A percentile compares a stretch with the other conserved stretches of the same genome.
Conservation (phyloP, 2,329 filamentous ascomycete genomes). For the Ceratocystis huliohia region DNA sequence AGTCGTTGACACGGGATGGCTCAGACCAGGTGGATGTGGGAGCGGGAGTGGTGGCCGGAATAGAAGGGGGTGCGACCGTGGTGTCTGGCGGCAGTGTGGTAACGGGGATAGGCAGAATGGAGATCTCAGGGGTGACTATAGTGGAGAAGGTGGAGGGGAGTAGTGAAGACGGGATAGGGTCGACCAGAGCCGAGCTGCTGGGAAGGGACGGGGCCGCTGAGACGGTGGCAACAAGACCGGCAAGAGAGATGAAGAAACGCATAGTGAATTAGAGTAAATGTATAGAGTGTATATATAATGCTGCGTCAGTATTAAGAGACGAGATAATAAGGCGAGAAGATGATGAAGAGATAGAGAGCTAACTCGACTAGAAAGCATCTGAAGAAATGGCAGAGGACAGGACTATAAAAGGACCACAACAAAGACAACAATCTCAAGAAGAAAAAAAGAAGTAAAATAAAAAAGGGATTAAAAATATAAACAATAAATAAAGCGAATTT, state of each 20-base stretch:
- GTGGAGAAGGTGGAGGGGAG: neutral
- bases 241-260: conserved; percentile 14
- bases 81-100: neutral
- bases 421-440: too few species aligned
- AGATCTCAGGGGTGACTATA: neutral
- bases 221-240: conserved; percentile 7
- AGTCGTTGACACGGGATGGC: conserved; percentile 18
- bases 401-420: neutral
- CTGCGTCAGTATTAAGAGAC: neutral
- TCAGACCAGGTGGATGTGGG: conserved; percentile 14
- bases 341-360: neutral
- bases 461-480: neutral
- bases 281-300: neutral
- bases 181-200: neutral
- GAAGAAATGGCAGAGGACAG: neutral
- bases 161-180: neutral
- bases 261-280: neutral
- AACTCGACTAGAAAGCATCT: neutral
- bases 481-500: neutral
- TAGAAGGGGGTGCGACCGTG: neutral
- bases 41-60: neutral
- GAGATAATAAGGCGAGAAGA: neutral
- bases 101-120: neutral
- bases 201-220: conserved; percentile 12
- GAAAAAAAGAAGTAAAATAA: neutral